Percentiles rank a stretch among this genome's conserved stretches.
phyloP scores from a whole-genome alignment of 2,329 filamentous ascomycete genomes.

The Penicillium sp. region DNA sequence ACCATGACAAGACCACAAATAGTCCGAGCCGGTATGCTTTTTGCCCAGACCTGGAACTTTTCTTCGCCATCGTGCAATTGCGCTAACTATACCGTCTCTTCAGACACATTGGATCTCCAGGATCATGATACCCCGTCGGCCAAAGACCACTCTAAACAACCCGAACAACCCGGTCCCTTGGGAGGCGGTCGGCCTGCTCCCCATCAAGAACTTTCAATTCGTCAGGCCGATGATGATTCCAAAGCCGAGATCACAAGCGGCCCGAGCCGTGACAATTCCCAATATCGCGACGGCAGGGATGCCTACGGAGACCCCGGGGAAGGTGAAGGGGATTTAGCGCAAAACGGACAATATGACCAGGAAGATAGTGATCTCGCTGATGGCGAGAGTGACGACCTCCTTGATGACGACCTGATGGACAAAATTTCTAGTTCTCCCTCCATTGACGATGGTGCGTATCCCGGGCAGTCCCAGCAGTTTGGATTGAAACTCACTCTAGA shows the following conservation, averaged over 20 bases:
- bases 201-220: slow-evolving; percentile 79
- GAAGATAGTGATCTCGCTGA: slow-evolving; percentile 54
- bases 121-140: slow-evolving; percentile 74
- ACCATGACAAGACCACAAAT: slow-evolving; percentile 43
- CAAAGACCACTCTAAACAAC: slow-evolving; percentile 65
- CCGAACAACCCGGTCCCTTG: slow-evolving; percentile 46
- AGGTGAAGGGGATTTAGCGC: slow-evolving; percentile 19
- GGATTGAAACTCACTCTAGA: slow-evolving; percentile 64
- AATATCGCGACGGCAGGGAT: slow-evolving; percentile 33
- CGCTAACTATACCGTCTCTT: background rate
- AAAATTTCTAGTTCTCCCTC: slow-evolving; percentile 98
- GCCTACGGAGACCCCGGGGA: slow-evolving; percentile 32
- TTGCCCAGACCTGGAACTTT: background rate
- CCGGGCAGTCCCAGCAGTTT: slow-evolving; percentile 39
- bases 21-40: slow-evolving; percentile 41
- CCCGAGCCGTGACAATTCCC: slow-evolving; percentile 55
- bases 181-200: slow-evolving; percentile 58
- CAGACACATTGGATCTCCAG: slow-evolving; percentile 95
- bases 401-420: slow-evolving; percentile 95
- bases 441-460: slow-evolving; percentile 82
- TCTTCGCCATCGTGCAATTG: background rate
- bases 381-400: slow-evolving; percentile 60
- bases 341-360: slow-evolving; percentile 21
- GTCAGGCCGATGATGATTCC: slow-evolving; percentile 70
- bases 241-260: slow-evolving; percentile 64